A percentile compares a stretch with the other conserved stretches of the same genome.
Conservation (phyloP, 768 basidiomycete genomes). For the Rhodosporidiobolus sp. region DNA sequence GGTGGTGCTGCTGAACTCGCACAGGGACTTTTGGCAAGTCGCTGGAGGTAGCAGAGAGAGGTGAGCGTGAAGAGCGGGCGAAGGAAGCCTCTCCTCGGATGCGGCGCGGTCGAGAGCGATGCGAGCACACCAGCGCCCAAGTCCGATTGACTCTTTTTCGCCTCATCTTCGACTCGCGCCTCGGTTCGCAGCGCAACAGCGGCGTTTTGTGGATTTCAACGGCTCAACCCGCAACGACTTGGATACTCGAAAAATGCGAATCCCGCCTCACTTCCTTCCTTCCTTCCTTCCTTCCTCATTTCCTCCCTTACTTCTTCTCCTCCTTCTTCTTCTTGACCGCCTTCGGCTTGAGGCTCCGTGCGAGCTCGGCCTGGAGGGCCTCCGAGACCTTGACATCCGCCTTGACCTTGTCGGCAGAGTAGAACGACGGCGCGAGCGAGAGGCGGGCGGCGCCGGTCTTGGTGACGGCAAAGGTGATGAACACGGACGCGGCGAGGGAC, state of each 20-base stretch:
- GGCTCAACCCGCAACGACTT: no score
- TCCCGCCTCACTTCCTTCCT: no score
- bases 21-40: not conserved
- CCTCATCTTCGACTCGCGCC: no score
- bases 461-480: conserved; percentile 91
- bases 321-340: conserved; percentile 60
- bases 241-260: no score
- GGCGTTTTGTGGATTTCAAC: no score
- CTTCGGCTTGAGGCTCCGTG: conserved; percentile 74
- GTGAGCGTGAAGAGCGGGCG: not conserved
- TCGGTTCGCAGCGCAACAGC: not conserved
- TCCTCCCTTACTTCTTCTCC: conserved; percentile 51
- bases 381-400: conserved; percentile 85
- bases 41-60: not conserved
- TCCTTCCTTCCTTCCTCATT: not conserved
- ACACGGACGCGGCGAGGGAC: conserved; percentile 89
- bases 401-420: conserved; percentile 85
- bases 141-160: no score
- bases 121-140: no score
- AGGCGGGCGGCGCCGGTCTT: conserved; percentile 83
- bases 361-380: conserved; percentile 72
- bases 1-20: not conserved
- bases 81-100: no score
- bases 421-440: conserved; percentile 86
- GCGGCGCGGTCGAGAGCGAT: no score